phyloP scores from a whole-genome alignment of 371 early-diverging fungal species.

The Syncephalastrum monosporum region DNA sequence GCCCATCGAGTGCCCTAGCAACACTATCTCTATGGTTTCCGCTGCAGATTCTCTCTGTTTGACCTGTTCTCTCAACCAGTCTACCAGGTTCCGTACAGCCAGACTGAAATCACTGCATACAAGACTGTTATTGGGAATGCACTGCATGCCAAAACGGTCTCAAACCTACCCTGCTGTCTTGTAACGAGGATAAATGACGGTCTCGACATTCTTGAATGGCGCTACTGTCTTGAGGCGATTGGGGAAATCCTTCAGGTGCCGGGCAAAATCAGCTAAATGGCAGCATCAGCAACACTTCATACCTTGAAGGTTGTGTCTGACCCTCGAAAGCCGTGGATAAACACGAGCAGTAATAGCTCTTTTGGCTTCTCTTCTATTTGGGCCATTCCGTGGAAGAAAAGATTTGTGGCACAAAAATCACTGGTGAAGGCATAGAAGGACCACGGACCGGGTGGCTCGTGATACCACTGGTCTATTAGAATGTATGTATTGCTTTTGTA shows the following conservation, averaged over 20 bases:
- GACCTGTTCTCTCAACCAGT: slow-evolving; percentile 51
- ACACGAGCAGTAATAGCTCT: slow-evolving; percentile 40
- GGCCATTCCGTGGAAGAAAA: no score
- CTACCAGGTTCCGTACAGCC: slow-evolving; percentile 46
- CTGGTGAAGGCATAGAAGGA: no score
- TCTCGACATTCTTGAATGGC: slow-evolving; percentile 42
- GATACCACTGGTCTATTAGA: no score
- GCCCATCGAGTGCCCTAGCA: slow-evolving; percentile 64
- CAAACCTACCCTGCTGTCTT: slow-evolving; percentile 55
- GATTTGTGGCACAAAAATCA: no score
- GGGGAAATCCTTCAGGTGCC: slow-evolving; percentile 52
- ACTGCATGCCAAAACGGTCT: not conserved
- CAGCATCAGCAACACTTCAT: not conserved
- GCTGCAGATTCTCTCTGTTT: slow-evolving; percentile 24
- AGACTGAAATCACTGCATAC: slow-evolving; percentile 28
- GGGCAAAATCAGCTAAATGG: not conserved
- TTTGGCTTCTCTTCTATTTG: not conserved
- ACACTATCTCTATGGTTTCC: slow-evolving; percentile 21
- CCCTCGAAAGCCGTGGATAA: slow-evolving; percentile 63
- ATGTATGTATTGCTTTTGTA: no score
- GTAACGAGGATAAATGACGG: slow-evolving; percentile 58
- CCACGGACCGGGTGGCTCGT: no score
- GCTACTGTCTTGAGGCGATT: slow-evolving; percentile 52
- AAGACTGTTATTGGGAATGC: slow-evolving; percentile 12
- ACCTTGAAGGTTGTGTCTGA: slow-evolving; percentile 46